A percentile compares a stretch with the other conserved stretches of the same genome.
These are phyloP conservation scores for Salix purpurea DNA, from an alignment of 345 rosid genomes.

Conservation along the genomic window DNA sequence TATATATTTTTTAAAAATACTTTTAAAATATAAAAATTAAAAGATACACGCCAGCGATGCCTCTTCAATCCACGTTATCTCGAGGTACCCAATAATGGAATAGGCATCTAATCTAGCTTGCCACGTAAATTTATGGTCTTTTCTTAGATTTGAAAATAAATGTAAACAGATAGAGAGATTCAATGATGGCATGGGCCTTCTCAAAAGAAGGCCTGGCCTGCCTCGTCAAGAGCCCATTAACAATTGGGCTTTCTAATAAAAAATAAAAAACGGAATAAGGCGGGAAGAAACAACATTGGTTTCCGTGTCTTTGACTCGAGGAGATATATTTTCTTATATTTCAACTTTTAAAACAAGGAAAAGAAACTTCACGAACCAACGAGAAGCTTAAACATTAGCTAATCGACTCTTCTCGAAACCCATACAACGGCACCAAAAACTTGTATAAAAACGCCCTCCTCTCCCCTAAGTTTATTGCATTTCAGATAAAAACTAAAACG, in stretches of 20 bases:
- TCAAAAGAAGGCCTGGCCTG: neutral
- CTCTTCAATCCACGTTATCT: too few relatives aligned
- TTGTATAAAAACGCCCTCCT: neutral
- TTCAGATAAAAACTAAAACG: neutral
- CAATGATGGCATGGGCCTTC: neutral
- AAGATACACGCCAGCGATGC: too few relatives aligned
- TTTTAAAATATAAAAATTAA: too few relatives aligned
- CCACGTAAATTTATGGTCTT: too few relatives aligned
- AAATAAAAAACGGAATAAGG: neutral
- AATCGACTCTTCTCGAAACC: constrained; percentile 5
- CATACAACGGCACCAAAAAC: neutral
- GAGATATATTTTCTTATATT: too few relatives aligned
- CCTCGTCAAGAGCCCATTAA: neutral
- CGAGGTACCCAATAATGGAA: too few relatives aligned
- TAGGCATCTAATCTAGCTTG: too few relatives aligned
- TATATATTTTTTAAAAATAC: too few relatives aligned
- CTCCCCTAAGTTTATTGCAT: too few relatives aligned
- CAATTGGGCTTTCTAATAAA: neutral
- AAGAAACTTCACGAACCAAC: neutral
- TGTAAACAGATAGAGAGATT: neutral
- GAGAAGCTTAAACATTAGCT: neutral
- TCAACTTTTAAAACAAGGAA: neutral
- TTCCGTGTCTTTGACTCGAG: neutral
- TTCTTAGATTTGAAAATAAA: too few relatives aligned
- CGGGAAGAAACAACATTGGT: neutral